Base-by-base conservation (phyloP, 1,284 basidiomycete genomes). In the Ganoderma meredithae region DNA sequence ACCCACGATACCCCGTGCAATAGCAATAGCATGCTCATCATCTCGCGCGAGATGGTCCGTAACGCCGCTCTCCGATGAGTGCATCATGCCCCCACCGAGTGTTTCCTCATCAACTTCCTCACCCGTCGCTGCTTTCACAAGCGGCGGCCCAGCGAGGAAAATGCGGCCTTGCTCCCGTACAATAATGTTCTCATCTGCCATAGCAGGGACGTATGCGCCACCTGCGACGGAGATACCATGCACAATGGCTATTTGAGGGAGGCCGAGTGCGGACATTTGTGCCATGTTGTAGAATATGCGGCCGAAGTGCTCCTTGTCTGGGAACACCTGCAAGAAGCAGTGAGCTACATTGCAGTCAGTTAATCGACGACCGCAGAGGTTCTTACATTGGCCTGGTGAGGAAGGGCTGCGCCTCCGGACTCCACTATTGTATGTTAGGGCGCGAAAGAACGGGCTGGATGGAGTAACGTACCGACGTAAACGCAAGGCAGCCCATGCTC, bases 271-370 rank as follows among this genome's bases (percentile, higher is more conserved):
- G 61, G 94, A 96, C 92, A 97, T 91, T 82, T 95, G 93, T 1
- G 94, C 95, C 95, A 97, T 98, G 77, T 98, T 98, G 80, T 96
- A 98, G 81, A 98, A 98, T 78, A 98, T 98, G 15, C 96, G 87
- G 10, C 96, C 96, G 77, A 98, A 98, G 79, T 98, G 95, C 75
- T 97, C 92, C 76, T 90, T 92, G 81, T 96, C 95, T 10, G 94
- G 94, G 78, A 95, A 96, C 7, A 90, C 85, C 84, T 86, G 68
- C 68, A n/a, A 70, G 73, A 60, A 75, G 22, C 22, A 33, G 39
- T 56, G 22, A 56, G 25, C 22, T 52, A 25, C 22, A 52, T 10
- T 0, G 22, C 33, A 15, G 1, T 22, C 17, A 27, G 39, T 39
- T 10, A 17, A 9, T 10, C 9, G 31, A 52, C 7, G 19, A 40